These are phyloP conservation scores for Hondaea fermentalgiana DNA, from an alignment of 108 stramenopile genomes.

Conservation along the genomic window DNA sequence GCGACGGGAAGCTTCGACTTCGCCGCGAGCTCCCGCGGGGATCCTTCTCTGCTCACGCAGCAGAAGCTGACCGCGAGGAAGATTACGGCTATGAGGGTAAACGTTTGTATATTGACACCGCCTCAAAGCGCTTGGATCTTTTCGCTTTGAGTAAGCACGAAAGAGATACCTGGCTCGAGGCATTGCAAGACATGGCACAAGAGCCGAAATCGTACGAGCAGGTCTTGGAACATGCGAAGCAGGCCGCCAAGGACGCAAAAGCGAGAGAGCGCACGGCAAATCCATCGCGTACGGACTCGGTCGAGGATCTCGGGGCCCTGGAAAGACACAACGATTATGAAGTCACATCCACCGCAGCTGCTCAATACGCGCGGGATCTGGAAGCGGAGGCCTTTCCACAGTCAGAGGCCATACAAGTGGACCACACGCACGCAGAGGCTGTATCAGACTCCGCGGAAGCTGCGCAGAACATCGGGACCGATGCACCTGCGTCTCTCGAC, in stretches of 20 bases:
- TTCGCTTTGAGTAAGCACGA: background rate
- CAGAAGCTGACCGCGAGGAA: background rate
- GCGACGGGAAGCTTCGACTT: background rate
- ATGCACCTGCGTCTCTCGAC: no score
- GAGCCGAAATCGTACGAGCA: background rate
- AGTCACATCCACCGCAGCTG: background rate
- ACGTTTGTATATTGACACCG: background rate
- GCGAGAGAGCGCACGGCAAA: background rate
- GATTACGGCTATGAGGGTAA: background rate
- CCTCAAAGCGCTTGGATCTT: background rate
- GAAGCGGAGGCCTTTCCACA: background rate
- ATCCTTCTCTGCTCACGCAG: background rate
- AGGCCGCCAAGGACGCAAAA: background rate
- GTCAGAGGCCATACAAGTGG: background rate
- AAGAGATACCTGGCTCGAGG: background rate
- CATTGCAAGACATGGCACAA: background rate
- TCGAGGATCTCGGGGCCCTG: background rate
- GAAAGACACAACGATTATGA: background rate
- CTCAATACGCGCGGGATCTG: background rate
- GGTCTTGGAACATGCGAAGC: background rate
- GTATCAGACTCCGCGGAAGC: no score
- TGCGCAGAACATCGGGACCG: no score
- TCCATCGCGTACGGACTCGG: background rate
- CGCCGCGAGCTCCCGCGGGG: background rate
- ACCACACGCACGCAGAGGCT: no score